Conservation (phyloP, 2,329 filamentous ascomycete species). For the Fusarium falciforme region DNA sequence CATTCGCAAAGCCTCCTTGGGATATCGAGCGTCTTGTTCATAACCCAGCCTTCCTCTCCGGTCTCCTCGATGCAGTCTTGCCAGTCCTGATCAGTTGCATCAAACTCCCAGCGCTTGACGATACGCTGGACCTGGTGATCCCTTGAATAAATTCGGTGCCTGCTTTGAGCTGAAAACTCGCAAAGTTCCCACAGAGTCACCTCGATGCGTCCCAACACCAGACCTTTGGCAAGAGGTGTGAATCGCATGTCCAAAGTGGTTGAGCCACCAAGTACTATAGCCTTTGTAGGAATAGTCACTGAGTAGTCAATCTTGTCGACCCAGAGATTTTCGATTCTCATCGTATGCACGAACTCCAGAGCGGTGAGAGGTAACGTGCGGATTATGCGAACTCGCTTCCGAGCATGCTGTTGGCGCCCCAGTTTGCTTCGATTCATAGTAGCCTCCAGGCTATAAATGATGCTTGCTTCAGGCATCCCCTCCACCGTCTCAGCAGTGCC, state of each 20-base stretch:
- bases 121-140: constrained; percentile 72
- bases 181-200: constrained; percentile 83
- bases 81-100: constrained; percentile 69
- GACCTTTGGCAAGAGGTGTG: constrained; percentile 86
- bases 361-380: constrained; percentile 79
- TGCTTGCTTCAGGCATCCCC: constrained; percentile 84
- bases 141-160: constrained; percentile 58
- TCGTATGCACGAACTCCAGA: constrained; percentile 82
- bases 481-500: constrained; percentile 87
- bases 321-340: constrained; percentile 97
- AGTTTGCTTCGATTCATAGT: constrained; percentile 88
- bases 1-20: constrained; percentile 85
- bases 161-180: constrained; percentile 68
- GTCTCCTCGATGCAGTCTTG: constrained; percentile 74
- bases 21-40: constrained; percentile 72
- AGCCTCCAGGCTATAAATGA: constrained; percentile 90
- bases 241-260: constrained; percentile 86
- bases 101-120: constrained; percentile 69
- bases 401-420: constrained; percentile 82
- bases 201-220: constrained; percentile 82
- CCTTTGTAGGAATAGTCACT: constrained; percentile 90
- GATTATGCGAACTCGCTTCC: constrained; percentile 80
- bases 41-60: constrained; percentile 72
- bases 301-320: constrained; percentile 96
- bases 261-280: constrained; percentile 89